Evolutionary conservation across 1,284 basidiomycete species (phyloP).

Genomic region (Cryptococcus amylolentus): DNA sequence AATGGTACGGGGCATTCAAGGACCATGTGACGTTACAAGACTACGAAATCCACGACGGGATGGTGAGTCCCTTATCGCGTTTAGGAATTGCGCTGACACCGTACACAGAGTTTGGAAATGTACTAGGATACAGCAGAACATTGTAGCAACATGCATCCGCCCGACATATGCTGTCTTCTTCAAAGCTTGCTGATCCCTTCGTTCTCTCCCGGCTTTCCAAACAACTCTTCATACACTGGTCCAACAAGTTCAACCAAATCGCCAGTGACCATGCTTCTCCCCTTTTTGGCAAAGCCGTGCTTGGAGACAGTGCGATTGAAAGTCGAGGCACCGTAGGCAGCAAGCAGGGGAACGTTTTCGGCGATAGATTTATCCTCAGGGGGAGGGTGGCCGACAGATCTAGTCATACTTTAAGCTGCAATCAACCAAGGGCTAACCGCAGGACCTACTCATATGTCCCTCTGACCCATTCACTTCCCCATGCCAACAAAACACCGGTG

Average conservation of each 20-base stretch:
- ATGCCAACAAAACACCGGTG: constrained; percentile 84
- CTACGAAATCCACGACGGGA: constrained; percentile 92
- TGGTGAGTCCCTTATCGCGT: constrained; percentile 51
- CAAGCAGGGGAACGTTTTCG: constrained; percentile 70
- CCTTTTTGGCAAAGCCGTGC: constrained; percentile 68
- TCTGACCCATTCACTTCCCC: constrained; percentile 86
- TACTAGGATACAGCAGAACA: constrained; percentile 55
- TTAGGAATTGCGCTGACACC: no score
- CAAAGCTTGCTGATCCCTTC: constrained; percentile 5
- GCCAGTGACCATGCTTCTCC: constrained; percentile 80
- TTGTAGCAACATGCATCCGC: not conserved
- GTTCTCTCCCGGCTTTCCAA: constrained; percentile 52
- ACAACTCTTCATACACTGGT: constrained; percentile 67
- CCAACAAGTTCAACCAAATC: constrained; percentile 80
- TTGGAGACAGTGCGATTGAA: constrained; percentile 80
- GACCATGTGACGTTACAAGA: constrained; percentile 91
- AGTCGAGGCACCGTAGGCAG: constrained; percentile 81
- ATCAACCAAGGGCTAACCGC: constrained; percentile 6
- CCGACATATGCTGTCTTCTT: constrained; percentile 4
- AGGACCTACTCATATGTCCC: constrained; percentile 60
- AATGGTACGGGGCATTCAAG: constrained; percentile 94
- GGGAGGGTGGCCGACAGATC: constrained; percentile 54
- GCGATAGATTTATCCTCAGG: constrained; percentile 51
- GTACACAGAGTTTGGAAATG: constrained; percentile 71
- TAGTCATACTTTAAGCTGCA: constrained; percentile 2